phyloP scores from a whole-genome alignment of 2,329 filamentous ascomycete genomes.

The Aspergillus uvarum region DNA sequence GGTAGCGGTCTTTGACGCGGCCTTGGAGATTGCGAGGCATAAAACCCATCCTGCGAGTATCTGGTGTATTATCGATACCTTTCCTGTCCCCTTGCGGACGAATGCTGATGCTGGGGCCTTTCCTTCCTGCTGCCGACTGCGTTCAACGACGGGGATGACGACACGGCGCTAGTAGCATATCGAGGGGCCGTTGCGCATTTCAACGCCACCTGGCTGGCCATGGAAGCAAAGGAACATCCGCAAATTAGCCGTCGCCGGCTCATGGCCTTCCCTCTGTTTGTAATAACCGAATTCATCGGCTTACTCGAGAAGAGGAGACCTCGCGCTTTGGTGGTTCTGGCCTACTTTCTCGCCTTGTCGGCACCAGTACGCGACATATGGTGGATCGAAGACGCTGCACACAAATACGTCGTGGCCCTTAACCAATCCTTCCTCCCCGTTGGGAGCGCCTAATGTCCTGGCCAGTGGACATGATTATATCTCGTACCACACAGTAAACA shows the following conservation, averaged over 20 bases:
- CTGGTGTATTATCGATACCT: neutral
- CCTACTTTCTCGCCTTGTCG: neutral
- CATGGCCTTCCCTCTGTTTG: slow-evolving; percentile 6
- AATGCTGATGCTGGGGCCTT: neutral
- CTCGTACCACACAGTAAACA: neutral
- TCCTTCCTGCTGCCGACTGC: neutral
- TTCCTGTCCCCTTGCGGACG: neutral
- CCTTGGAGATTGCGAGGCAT: neutral
- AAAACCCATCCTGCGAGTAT: neutral
- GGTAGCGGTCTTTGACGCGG: neutral
- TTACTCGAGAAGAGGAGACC: neutral
- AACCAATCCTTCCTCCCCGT: neutral
- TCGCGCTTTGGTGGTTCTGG: neutral
- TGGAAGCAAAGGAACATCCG: slow-evolving; percentile 9
- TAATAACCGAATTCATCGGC: neutral
- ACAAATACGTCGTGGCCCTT: neutral
- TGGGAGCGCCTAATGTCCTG: neutral
- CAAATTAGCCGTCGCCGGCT: slow-evolving; percentile 7
- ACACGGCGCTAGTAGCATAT: neutral
- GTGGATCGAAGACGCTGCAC: neutral
- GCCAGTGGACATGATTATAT: neutral
- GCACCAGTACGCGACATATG: neutral
- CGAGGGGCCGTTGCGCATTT: neutral
- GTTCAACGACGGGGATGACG: neutral
- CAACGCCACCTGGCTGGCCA: slow-evolving; percentile 8